Evolutionary conservation across 129 eudicot genomes (phyloP).

Genomic region (Erigeron canadensis): DNA sequence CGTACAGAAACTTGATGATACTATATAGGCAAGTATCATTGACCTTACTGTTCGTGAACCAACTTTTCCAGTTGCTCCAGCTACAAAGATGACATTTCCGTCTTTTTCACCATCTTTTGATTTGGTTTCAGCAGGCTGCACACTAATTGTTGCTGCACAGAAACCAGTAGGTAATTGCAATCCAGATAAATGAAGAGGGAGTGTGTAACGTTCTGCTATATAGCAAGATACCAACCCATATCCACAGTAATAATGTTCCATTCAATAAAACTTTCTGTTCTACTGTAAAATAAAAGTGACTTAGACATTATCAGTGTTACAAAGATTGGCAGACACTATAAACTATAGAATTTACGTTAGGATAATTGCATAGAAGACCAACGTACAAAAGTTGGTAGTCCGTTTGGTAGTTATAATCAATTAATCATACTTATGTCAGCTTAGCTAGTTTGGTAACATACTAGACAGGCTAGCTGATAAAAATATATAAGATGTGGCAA

Average conservation of each 20-base stretch:
- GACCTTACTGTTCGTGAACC: slow-evolving; percentile 98
- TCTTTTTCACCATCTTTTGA: slow-evolving; percentile 49
- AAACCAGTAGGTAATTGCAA: slow-evolving; percentile 20
- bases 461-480: no score
- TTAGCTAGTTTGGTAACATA: no score
- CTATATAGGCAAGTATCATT: slow-evolving; percentile 21
- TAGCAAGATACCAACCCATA: no score
- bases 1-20: slow-evolving; percentile 14
- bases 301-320: neutral
- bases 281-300: slow-evolving; percentile 6
- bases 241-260: neutral
- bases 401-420: no score
- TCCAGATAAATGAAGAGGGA: neutral
- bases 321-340: slow-evolving; percentile 5
- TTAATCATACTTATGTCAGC: no score
- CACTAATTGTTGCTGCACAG: slow-evolving; percentile 37
- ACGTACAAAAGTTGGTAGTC: neutral
- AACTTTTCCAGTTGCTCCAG: slow-evolving; percentile 99
- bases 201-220: no score
- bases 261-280: neutral
- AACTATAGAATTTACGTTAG: neutral
- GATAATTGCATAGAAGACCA: neutral
- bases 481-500: no score
- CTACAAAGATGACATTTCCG: slow-evolving; percentile 64
- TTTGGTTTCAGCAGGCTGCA: slow-evolving; percentile 48